Conservation (phyloP, 192 early-diverging fungal genomes). For the Gorgonomyces haynaldii region DNA sequence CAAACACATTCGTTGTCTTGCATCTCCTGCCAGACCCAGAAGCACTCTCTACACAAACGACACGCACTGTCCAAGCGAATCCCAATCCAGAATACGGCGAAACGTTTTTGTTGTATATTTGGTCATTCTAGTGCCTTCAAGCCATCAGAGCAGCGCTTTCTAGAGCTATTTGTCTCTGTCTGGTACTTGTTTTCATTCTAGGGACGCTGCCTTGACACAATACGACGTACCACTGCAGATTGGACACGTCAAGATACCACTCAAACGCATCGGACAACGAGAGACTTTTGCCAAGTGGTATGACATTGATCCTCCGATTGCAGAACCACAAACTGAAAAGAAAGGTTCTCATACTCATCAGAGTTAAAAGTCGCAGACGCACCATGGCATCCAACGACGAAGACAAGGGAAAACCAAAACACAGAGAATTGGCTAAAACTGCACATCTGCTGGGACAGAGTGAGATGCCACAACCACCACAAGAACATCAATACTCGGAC, state of each 20-base stretch:
- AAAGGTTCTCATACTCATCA: too few species aligned
- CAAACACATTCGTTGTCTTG: slow-evolving; percentile 11
- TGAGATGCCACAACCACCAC: neutral
- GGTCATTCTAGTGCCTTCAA: neutral
- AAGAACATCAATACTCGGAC: slow-evolving; percentile 5
- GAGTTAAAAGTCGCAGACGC: too few species aligned
- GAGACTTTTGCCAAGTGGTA: too few species aligned
- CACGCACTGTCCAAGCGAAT: slow-evolving; percentile 3
- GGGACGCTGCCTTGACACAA: neutral
- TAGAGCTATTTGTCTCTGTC: too few species aligned
- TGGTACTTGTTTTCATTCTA: neutral
- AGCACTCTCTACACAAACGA: slow-evolving; percentile 10
- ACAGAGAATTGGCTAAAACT: neutral
- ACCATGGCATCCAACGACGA: neutral
- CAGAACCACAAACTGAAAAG: too few species aligned
- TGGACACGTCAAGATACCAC: slow-evolving; percentile 8
- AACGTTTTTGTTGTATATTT: slow-evolving; percentile 9
- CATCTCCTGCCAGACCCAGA: slow-evolving; percentile 16
- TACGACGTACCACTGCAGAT: neutral
- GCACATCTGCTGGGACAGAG: neutral
- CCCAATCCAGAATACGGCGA: neutral
- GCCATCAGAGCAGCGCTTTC: neutral
- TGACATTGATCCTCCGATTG: too few species aligned
- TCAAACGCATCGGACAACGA: too few species aligned
- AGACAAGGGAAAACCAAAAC: slow-evolving; percentile 1